These are phyloP conservation scores for Ascosphaera aggregata DNA, from an alignment of 2,329 filamentous ascomycete species.

Conservation along the genomic window DNA sequence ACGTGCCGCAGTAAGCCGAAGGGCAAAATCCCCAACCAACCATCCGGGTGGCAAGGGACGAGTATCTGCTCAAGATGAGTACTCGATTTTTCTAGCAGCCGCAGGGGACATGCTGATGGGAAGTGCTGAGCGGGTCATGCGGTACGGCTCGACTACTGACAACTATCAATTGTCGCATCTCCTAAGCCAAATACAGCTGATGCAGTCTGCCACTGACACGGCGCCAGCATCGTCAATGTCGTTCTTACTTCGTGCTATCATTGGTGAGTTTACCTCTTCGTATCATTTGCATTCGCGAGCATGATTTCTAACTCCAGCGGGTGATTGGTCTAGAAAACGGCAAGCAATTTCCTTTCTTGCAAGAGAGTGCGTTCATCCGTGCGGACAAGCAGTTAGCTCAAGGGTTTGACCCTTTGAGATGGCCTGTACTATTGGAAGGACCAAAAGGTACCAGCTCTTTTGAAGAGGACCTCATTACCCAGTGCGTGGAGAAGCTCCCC, in stretches of 20 bases:
- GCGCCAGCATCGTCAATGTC: slow-evolving; percentile 4
- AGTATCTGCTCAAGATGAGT: slow-evolving; percentile 12
- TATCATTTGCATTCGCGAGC: too few relatives aligned
- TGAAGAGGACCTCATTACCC: slow-evolving; percentile 38
- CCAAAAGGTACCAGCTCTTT: background rate
- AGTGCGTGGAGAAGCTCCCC: slow-evolving; percentile 73
- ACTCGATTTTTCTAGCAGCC: slow-evolving; percentile 14
- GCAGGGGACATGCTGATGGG: slow-evolving; percentile 13
- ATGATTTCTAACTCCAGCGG: background rate
- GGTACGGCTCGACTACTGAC: slow-evolving; percentile 17
- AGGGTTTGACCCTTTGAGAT: slow-evolving; percentile 23
- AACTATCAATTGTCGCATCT: slow-evolving; percentile 16
- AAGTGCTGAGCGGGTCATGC: slow-evolving; percentile 8
- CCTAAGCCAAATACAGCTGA: slow-evolving; percentile 19
- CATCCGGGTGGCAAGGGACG: background rate
- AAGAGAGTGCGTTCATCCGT: slow-evolving; percentile 16
- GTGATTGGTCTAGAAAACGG: slow-evolving; percentile 13
- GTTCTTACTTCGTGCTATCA: background rate
- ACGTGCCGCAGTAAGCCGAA: background rate
- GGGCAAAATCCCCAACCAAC: background rate
- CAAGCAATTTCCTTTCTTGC: slow-evolving; percentile 18
- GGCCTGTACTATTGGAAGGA: slow-evolving; percentile 19
- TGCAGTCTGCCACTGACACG: slow-evolving; percentile 18
- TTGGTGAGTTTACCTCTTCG: too few relatives aligned
- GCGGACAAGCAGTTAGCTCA: slow-evolving; percentile 23